Evolutionary conservation across 148 eudicot species (phyloP).

Genomic region (Rhododendron ferrugineum): DNA sequence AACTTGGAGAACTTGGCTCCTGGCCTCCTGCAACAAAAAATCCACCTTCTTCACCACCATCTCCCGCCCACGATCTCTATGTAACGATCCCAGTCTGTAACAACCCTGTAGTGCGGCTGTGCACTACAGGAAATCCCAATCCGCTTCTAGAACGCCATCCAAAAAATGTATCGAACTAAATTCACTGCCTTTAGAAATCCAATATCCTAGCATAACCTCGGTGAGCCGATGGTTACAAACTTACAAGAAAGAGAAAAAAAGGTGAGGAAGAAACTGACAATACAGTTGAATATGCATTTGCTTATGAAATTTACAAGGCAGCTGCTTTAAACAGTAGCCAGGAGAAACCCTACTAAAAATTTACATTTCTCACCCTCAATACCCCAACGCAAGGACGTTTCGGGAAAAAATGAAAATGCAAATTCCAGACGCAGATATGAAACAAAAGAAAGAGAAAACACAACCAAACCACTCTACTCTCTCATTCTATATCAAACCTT

Average conservation of each 20-base stretch:
- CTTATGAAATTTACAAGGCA: conserved; percentile 54
- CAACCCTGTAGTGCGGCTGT: not conserved
- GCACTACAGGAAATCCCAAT: too few relatives aligned
- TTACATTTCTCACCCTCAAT: conserved; percentile 61
- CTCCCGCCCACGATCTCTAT: not conserved
- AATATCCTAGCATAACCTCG: not conserved
- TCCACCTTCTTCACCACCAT: too few relatives aligned
- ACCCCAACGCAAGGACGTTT: conserved; percentile 11
- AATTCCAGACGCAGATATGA: conserved; percentile 24
- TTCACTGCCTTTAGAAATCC: not conserved
- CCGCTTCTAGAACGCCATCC: not conserved
- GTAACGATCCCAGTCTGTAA: not conserved
- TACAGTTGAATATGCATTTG: conserved; percentile 18
- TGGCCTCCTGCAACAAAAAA: too few relatives aligned
- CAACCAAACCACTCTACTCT: conserved; percentile 18
- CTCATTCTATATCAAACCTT: conserved; percentile 17
- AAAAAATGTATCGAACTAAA: not conserved
- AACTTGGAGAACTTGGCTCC: not conserved
- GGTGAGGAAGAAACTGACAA: not conserved
- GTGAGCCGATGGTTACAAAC: not conserved
- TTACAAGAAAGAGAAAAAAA: not conserved
- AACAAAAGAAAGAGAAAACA: conserved; percentile 15
- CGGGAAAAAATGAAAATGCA: conserved; percentile 20
- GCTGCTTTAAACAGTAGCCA: conserved; percentile 34
- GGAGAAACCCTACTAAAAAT: conserved; percentile 43